Conservation (phyloP, 2,329 filamentous ascomycete species). For the Nannizziopsis arthrosporioides region DNA sequence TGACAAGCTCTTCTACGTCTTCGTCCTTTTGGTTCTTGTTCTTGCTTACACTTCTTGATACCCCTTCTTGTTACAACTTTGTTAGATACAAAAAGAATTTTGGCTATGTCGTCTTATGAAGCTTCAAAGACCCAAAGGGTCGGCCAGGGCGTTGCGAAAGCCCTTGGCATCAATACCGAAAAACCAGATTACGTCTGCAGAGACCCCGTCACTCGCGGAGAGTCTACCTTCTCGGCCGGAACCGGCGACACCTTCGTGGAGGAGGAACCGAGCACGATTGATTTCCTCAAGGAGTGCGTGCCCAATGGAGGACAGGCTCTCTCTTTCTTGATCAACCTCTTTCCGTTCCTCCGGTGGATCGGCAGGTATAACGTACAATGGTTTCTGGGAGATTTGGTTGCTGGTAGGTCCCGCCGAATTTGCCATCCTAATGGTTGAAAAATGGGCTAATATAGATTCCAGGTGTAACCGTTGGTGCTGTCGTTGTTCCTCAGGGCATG, state of each 20-base stretch:
- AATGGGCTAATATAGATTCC: slow-evolving; percentile 7
- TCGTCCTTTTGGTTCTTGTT: background rate
- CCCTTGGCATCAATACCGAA: slow-evolving; percentile 69
- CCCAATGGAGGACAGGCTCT: slow-evolving; percentile 47
- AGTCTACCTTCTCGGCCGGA: slow-evolving; percentile 63
- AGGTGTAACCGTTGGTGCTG: slow-evolving; percentile 61
- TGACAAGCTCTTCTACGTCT: background rate
- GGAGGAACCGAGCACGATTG: slow-evolving; percentile 59
- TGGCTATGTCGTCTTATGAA: slow-evolving; percentile 25
- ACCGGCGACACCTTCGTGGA: slow-evolving; percentile 73
- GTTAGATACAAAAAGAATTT: background rate
- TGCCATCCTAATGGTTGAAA: background rate
- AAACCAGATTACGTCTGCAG: slow-evolving; percentile 46
- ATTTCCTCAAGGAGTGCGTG: slow-evolving; percentile 56
- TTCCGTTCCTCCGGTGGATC: slow-evolving; percentile 89
- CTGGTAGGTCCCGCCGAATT: slow-evolving; percentile 47
- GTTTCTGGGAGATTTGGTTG: slow-evolving; percentile 78
- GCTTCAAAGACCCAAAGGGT: slow-evolving; percentile 38
- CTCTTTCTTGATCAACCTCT: slow-evolving; percentile 58
- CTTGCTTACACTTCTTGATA: background rate
- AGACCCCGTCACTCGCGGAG: slow-evolving; percentile 60
- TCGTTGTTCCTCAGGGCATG: slow-evolving; percentile 94
- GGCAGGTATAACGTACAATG: slow-evolving; percentile 77
- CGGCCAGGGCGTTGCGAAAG: slow-evolving; percentile 64
- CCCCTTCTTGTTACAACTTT: no score